Conservation (phyloP, 2,329 filamentous ascomycete genomes). For the Daldinia sp. region DNA sequence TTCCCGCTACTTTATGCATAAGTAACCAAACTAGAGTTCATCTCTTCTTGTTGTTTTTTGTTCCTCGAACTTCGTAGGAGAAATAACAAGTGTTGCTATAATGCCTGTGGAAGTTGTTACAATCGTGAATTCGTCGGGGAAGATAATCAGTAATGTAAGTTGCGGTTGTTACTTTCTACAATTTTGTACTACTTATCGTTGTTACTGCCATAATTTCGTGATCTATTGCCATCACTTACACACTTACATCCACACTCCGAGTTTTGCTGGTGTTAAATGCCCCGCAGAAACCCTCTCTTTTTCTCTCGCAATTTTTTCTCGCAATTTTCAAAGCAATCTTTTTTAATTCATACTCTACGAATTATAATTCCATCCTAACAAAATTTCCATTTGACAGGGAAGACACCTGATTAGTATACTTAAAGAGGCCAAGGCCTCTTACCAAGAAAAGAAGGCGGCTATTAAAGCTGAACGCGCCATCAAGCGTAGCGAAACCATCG, state of each 20-base stretch:
- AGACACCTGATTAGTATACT: conserved; percentile 91
- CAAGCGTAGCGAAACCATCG: conserved; percentile 69
- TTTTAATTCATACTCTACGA: no score
- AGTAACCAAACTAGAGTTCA: conserved; percentile 22
- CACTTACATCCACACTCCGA: not conserved
- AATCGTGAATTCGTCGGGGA: conserved; percentile 46
- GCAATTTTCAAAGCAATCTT: not conserved
- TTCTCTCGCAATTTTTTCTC: not conserved
- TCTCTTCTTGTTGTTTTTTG: conserved; percentile 24
- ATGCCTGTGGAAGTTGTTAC: conserved; percentile 47
- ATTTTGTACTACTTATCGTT: conserved; percentile 12
- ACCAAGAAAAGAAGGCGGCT: conserved; percentile 86
- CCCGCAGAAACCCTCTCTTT: conserved; percentile 24
- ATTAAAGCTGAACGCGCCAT: conserved; percentile 70
- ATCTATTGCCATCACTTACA: not conserved
- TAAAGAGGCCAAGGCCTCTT: conserved; percentile 89
- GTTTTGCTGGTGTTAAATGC: not conserved
- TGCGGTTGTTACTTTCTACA: not conserved
- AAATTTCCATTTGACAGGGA: conserved; percentile 62
- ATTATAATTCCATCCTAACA: not conserved
- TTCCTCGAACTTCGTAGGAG: conserved; percentile 13
- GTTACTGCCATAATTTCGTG: not conserved
- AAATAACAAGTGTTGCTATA: conserved; percentile 27
- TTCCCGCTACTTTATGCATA: conserved; percentile 34
- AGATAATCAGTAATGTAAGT: conserved; percentile 49